Evolutionary conservation across 139 green algal genomes (phyloP).

Genomic region (Chlamydomonas sp.): DNA sequence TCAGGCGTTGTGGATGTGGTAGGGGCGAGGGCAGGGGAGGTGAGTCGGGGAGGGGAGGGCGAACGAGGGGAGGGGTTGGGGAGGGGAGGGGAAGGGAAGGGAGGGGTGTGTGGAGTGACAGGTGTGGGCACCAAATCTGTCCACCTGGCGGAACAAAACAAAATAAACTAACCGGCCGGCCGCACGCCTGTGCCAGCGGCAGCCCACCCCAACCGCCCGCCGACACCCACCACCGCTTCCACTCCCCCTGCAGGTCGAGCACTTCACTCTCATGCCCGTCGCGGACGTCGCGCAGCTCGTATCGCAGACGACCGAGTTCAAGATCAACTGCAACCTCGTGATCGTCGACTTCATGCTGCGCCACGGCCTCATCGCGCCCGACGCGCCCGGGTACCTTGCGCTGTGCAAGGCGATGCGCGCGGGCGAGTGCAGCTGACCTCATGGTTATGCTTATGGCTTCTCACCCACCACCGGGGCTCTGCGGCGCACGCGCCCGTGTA

Average conservation of each 20-base stretch:
- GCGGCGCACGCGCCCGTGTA: too few relatives aligned
- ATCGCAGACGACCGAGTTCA: constrained; percentile 68
- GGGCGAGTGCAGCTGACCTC: too few relatives aligned
- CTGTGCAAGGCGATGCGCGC: too few relatives aligned
- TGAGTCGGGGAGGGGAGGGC: not conserved
- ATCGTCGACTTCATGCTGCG: constrained; percentile 87
- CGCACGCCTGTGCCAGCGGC: too few relatives aligned
- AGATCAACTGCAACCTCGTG: constrained; percentile 89
- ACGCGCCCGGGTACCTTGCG: constrained; percentile 57
- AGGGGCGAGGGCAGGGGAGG: too few relatives aligned
- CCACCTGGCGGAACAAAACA: too few relatives aligned
- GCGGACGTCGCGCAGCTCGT: constrained; percentile 51
- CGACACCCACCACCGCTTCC: not conserved
- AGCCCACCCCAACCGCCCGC: too few relatives aligned
- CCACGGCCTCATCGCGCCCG: constrained; percentile 48
- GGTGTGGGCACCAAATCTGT: not conserved
- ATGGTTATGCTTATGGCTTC: too few relatives aligned
- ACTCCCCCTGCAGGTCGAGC: constrained; percentile 65
- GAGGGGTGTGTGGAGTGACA: not conserved
- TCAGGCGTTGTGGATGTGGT: too few relatives aligned
- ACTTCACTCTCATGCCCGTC: constrained; percentile 68
- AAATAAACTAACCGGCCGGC: too few relatives aligned
- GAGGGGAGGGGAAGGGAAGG: not conserved
- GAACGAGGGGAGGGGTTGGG: not conserved
- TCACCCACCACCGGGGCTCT: too few relatives aligned